phyloP scores from a whole-genome alignment of 208 protist genomes.

The Phytomonas sp. region DNA sequence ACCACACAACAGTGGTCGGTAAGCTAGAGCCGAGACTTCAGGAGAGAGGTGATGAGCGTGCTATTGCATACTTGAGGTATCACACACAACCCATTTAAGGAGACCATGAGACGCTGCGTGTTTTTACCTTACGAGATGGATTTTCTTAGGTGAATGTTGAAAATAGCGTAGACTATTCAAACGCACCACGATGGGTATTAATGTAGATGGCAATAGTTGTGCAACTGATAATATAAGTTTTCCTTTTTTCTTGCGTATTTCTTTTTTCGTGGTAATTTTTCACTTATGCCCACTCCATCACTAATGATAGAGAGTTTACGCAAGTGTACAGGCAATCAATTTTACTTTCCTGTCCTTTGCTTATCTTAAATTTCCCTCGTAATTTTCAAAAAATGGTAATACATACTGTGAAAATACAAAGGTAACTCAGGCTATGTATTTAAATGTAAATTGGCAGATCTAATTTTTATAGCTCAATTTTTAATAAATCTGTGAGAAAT shows the following conservation, averaged over 20 bases:
- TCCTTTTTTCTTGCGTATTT: constrained; percentile 1
- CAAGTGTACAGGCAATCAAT: background rate
- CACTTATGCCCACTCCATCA: background rate
- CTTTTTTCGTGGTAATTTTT: background rate
- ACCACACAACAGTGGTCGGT: constrained; percentile 50
- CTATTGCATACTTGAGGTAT: constrained; percentile 57
- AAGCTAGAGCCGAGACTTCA: constrained; percentile 38
- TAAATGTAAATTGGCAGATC: background rate
- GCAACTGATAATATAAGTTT: background rate
- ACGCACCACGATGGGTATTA: background rate
- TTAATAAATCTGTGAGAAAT: background rate
- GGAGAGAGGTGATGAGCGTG: constrained; percentile 30
- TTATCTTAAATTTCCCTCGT: background rate
- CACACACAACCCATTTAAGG: constrained; percentile 49
- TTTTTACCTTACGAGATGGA: background rate
- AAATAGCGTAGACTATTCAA: background rate
- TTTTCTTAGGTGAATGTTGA: background rate
- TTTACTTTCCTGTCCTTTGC: background rate
- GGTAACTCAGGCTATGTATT: background rate
- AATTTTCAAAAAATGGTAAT: background rate
- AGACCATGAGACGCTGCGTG: background rate
- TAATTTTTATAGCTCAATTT: background rate
- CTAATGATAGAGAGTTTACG: background rate
- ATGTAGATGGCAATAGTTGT: background rate
- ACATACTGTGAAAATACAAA: background rate